phyloP scores from a whole-genome alignment of 768 basidiomycete species.

The Termitomyces sp. region DNA sequence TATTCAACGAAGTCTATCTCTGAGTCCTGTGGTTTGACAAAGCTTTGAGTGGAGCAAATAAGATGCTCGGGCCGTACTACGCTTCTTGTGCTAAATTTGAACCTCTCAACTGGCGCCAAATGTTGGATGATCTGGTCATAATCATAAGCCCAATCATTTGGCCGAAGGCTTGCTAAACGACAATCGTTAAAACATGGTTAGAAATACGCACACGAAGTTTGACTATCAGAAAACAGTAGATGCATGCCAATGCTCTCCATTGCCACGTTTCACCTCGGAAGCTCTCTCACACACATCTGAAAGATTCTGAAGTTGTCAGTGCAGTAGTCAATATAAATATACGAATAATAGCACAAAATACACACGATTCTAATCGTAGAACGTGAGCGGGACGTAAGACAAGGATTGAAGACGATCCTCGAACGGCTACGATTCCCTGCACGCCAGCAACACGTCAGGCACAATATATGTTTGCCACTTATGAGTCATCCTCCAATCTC shows the following conservation, averaged over 20 bases:
- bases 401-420: slow-evolving; percentile 4
- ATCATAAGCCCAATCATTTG: background rate
- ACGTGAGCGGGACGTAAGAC: slow-evolving; percentile 3
- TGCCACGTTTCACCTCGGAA: background rate
- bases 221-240: background rate
- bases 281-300: background rate
- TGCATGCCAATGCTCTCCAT: background rate
- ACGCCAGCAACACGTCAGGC: background rate
- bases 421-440: background rate
- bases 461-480: slow-evolving; percentile 1
- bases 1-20: too few species aligned
- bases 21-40: background rate
- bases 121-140: background rate
- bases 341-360: slow-evolving; percentile 9
- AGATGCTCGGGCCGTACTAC: background rate
- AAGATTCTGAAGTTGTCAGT: background rate
- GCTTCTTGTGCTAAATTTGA: background rate
- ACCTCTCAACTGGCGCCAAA: background rate
- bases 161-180: background rate
- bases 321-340: slow-evolving; percentile 9
- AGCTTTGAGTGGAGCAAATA: background rate
- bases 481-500: slow-evolving; percentile 23
- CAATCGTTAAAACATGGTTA: background rate
- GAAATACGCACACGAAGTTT: background rate
- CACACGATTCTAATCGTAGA: slow-evolving; percentile 11